A percentile compares a stretch with the other conserved stretches of the same genome.
These are phyloP conservation scores for Aureoboletus auriporus DNA, from an alignment of 768 basidiomycete genomes.

Conservation along the genomic window DNA sequence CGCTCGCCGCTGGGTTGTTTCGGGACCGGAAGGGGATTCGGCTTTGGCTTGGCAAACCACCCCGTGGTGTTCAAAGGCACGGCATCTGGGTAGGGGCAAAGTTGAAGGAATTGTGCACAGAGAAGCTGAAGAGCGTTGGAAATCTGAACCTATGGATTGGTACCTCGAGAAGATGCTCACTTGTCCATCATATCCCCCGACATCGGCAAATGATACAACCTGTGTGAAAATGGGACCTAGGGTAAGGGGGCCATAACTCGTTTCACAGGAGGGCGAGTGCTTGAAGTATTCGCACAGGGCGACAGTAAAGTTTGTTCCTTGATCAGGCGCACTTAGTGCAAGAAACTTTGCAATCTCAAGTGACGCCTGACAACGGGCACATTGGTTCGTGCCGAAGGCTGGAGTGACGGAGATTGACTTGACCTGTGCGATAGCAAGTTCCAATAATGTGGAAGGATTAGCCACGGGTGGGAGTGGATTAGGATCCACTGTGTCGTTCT, in stretches of 20 bases:
- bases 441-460: constrained; percentile 41
- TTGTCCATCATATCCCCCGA: constrained; percentile 71
- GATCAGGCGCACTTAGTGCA: constrained; percentile 56
- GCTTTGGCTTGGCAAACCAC: constrained; percentile 80
- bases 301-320: constrained; percentile 54
- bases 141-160: neutral
- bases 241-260: constrained; percentile 42
- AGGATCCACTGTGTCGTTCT: constrained; percentile 58
- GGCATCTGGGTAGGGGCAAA: constrained; percentile 56
- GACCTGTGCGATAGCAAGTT: constrained; percentile 54
- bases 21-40: constrained; percentile 55
- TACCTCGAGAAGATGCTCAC: constrained; percentile 27
- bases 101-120: constrained; percentile 54
- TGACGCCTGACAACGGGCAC: constrained; percentile 56
- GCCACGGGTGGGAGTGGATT: constrained; percentile 62
- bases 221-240: constrained; percentile 65
- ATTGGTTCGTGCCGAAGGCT: constrained; percentile 48
- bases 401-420: constrained; percentile 52
- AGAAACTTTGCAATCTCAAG: constrained; percentile 66
- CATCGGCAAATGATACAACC: constrained; percentile 66
- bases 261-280: constrained; percentile 48
- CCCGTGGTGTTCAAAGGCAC: constrained; percentile 56
- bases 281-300: constrained; percentile 58
- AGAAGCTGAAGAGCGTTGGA: constrained; percentile 37
- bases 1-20: constrained; percentile 60